A percentile compares a stretch with the other conserved stretches of the same genome.
These are phyloP conservation scores for Phytophthora quininea DNA, from an alignment of 352 stramenopile genomes.

Conservation along the genomic window DNA sequence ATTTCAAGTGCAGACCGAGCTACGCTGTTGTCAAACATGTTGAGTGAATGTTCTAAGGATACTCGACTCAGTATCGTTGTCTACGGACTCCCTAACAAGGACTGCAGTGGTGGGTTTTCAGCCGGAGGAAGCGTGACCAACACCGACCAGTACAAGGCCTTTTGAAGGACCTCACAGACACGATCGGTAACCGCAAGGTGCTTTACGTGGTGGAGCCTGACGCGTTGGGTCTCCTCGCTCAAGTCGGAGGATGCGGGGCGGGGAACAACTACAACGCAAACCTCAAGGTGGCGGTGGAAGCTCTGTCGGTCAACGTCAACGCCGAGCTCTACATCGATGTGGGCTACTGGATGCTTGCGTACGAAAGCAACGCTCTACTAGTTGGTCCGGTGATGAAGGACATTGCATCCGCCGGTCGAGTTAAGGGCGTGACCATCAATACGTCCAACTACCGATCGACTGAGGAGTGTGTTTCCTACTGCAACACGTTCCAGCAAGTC, in stretches of 20 bases:
- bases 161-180: constrained; percentile 38
- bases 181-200: constrained; percentile 51
- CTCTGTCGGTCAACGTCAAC: constrained; percentile 51
- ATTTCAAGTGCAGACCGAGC: constrained; percentile 26
- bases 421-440: constrained; percentile 68
- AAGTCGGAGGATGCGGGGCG: constrained; percentile 20
- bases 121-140: constrained; percentile 30
- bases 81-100: constrained; percentile 69
- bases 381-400: constrained; percentile 38
- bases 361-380: neutral
- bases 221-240: constrained; percentile 45
- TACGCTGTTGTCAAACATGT: constrained; percentile 20
- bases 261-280: constrained; percentile 46
- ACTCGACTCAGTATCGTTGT: constrained; percentile 51
- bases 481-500: constrained; percentile 48
- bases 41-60: constrained; percentile 25
- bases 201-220: constrained; percentile 66
- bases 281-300: constrained; percentile 38
- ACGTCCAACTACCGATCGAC: constrained; percentile 67
- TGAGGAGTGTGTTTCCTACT: constrained; percentile 38
- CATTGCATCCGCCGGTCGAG: constrained; percentile 21
- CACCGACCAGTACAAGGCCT: constrained; percentile 40
- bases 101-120: constrained; percentile 54
- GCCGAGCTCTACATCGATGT: constrained; percentile 62
- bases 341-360: constrained; percentile 49